Base-by-base conservation (phyloP, 2,329 filamentous ascomycete genomes). In the Talaromyces sp. region DNA sequence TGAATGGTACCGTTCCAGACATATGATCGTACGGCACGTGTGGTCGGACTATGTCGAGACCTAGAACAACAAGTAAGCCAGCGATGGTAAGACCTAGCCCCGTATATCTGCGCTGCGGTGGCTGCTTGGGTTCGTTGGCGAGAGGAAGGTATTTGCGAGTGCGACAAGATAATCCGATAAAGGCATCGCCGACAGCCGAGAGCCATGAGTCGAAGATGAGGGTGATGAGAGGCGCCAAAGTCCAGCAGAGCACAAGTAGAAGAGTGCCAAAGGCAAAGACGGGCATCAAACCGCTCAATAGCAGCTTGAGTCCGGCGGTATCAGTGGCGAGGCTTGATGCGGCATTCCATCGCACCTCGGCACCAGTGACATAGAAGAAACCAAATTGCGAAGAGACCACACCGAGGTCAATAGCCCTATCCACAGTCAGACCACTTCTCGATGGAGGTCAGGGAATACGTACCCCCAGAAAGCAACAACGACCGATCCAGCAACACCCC, bases 351-450 rank as follows among this genome's bases (percentile, higher is more conserved):
- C 70, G 71, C 58, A 73, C 66, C 54, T 74, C 72, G 23, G 69
- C 68, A 25, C 72, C 70, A 11, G 72, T 74, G 31, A 74, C 69
- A 44, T 70, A 68, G 57, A 70, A 74, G 39, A 74, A 74, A 0
- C 70, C 71, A 6, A 73, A 65, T 42, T 74, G 71, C 5, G 70
- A 70, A 3, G 72, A 65, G 16, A 69, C 63, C 2, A 70, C 68
- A 48, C 64, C 59, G 6, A 71, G 65, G 16, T 67, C 67, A 25
- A 73, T 48, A 23, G 55, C 55, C 16, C 72, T 74, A 35, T 23
- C 4, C 31, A 33, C 18, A 8, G 50, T 54, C 31, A 54, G 50
- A 35, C 11, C 6, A 33, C n/a, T 52, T 5, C 11, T 35, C 14
- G 48, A 40, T 16, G 25, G 39, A 46, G 31, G 14, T 39, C 37